Evolutionary conservation across 352 stramenopile genomes (phyloP).

Genomic region (Vaucheria bursata): DNA sequence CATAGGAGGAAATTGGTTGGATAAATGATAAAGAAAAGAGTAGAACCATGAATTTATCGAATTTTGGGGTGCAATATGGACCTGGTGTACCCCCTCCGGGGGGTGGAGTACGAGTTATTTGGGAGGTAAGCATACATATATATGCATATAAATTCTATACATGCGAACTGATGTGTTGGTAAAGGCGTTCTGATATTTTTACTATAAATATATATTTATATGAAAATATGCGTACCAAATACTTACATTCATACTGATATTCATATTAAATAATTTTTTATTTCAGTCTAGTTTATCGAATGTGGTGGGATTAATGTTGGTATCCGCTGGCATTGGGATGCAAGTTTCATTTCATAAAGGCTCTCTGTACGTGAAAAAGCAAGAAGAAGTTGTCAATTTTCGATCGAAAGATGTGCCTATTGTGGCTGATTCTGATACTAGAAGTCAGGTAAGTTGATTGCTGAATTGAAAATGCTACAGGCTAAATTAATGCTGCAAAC

Average conservation of each 20-base stretch:
- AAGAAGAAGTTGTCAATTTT: neutral
- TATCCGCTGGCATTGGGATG: neutral
- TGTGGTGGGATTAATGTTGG: neutral
- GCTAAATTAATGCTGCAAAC: too few relatives aligned
- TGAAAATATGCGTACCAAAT: neutral
- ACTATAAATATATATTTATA: neutral
- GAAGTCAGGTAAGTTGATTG: constrained; percentile 16
- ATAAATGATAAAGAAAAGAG: constrained; percentile 18
- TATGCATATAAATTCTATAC: neutral
- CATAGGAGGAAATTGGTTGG: constrained; percentile 31
- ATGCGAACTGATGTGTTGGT: neutral
- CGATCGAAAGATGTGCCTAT: constrained; percentile 13
- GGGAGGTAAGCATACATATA: constrained; percentile 28
- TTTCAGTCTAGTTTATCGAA: too few relatives aligned
- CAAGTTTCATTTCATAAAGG: neutral
- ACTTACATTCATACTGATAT: neutral
- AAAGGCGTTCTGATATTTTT: constrained; percentile 10
- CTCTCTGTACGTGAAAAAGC: neutral
- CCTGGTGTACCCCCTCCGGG: constrained; percentile 13
- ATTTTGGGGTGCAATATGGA: constrained; percentile 30
- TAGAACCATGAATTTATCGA: constrained; percentile 23
- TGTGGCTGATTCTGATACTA: constrained; percentile 27
- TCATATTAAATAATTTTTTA: constrained; percentile 13
- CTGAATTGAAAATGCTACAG: too few relatives aligned
- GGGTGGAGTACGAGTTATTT: constrained; percentile 20